Evolutionary conservation across 257 asterid genomes (phyloP), one percentile per base, ranked within the genome.

Genomic region (Catharanthus roseus): DNA sequence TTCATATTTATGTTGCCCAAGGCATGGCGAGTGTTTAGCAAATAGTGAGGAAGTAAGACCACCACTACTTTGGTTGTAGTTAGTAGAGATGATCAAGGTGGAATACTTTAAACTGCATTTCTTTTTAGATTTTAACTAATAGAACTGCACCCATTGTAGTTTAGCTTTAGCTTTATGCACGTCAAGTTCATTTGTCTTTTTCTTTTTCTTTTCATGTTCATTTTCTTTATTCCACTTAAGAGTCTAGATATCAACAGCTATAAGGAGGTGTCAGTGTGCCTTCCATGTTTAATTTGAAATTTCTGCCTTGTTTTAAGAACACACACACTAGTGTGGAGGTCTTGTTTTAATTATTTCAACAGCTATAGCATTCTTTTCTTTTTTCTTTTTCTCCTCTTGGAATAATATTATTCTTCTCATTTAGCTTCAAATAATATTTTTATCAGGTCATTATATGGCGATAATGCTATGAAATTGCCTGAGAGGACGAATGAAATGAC

Each of bases 401-500:
- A 16, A 24, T 70, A 8, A 69, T 26, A 61, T 38, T 65, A 11
- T 19, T 73, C 47, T 33, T 34, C 78, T 68, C 2, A 57, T 50
- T n/a, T n/a, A n/a, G n/a, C n/a, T n/a, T n/a, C n/a, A n/a, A n/a
- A n/a, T n/a, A n/a, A n/a, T 21, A 1, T 10, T 77, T 38, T 33
- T 50, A 83, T 36, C 89, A 91, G 99, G 85, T 85, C 89, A 61
- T 31, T 78, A 24, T 87, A 83, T 36, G 96, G 97, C 16, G 89
- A 91, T 67, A 85, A 85, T 49, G 97, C 97, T 73, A 91, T 88
- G 51, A 63, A 76, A 51, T 61, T 75, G 54, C 86, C 96, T 34
- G 97, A 93, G 71, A 86, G 97, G 80, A 89, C 96, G 36, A 90
- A 80, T 51, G 96, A 86, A 83, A 82, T 68, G 64, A 18, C 92